Base-by-base conservation (phyloP, 108 stramenopile genomes). In the Stephanodiscus triporus region DNA sequence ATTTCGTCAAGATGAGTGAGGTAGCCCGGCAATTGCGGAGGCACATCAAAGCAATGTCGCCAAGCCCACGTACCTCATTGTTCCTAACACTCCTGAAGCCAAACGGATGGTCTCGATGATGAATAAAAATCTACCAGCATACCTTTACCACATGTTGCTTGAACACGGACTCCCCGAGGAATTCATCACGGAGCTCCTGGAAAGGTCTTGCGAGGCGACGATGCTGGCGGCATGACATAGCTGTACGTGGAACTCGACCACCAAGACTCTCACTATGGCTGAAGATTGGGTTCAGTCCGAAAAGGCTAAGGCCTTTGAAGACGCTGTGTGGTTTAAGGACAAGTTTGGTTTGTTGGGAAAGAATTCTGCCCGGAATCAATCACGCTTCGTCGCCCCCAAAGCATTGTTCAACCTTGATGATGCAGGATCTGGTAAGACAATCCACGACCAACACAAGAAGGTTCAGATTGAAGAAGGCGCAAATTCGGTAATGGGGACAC, bases 101-200 rank as follows among this genome's bases (percentile, higher is more conserved):
- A 34, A 59, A 22, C 20, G 30, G 30, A 59, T 59, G 32, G 7
- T 59, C 13, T 9, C 5, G 1, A 59, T 34, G 58, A 59, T 59
- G 58, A 59, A 59, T 59, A 59, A 59, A n/a, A 29, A 59, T 36
- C 16, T 59, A 0, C 30, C 30, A 17, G 58, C 58, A 0, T 59
- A 23, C 34, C 8, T 59, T 22, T 36, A 34, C 6, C 30, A 59
- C 58, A 34, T 17, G 13, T 34, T 59, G 0, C 9, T 19, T 3
- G 58, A 59, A 27, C 6, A 34, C 1, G 58, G 30, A 13, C 9
- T 59, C 1, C 6, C n/a, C 16, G 30, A 59, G 16, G 58, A 29
- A 6, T 34, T 59, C 16, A 17, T 36, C 17, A 37, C 16, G 6
- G 6, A 36, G 6, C 17, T 59, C 20, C 1, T 59, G 27, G 13